These are phyloP conservation scores for Mortierella sp. DNA, from an alignment of 371 early-diverging fungal species.

Conservation along the genomic window DNA sequence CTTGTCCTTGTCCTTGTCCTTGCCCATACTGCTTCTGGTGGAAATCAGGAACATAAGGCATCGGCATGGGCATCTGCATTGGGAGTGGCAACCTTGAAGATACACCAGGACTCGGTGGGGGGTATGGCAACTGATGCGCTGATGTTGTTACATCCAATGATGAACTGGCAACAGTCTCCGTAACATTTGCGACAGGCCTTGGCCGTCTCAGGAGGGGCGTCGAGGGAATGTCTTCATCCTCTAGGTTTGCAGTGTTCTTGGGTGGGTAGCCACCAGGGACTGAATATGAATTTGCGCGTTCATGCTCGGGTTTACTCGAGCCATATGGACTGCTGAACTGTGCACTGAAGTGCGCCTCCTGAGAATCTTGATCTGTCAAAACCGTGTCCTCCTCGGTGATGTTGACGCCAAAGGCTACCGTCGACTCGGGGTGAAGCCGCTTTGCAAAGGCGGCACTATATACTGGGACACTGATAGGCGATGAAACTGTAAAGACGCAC, in stretches of 20 bases:
- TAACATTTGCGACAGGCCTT: constrained; percentile 1
- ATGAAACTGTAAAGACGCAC: constrained; percentile 14
- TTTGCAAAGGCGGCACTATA: constrained; percentile 7
- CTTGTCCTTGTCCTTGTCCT: constrained; percentile 5
- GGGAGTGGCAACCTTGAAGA: not conserved
- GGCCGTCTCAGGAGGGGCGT: constrained; percentile 32
- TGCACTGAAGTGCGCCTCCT: not conserved
- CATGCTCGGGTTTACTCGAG: not conserved
- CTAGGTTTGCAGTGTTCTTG: not conserved
- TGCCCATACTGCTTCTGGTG: not conserved
- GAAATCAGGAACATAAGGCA: constrained; percentile 19
- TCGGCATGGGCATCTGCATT: constrained; percentile 31
- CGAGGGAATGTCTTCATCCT: constrained; percentile 20
- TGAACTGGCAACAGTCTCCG: constrained; percentile 7
- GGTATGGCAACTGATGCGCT: constrained; percentile 7
- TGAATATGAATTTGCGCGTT: not conserved
- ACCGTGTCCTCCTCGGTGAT: constrained; percentile 44
- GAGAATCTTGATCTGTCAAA: constrained; percentile 17
- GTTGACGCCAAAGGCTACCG: constrained; percentile 17
- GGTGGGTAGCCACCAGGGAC: constrained; percentile 6
- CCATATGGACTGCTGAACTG: not conserved
- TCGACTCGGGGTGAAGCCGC: constrained; percentile 22
- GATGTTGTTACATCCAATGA: not conserved
- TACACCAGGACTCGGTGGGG: constrained; percentile 2
- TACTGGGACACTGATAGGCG: constrained; percentile 6